Conservation (phyloP, 176 grass and related monocot genomes). For the Zoysia japonica region DNA sequence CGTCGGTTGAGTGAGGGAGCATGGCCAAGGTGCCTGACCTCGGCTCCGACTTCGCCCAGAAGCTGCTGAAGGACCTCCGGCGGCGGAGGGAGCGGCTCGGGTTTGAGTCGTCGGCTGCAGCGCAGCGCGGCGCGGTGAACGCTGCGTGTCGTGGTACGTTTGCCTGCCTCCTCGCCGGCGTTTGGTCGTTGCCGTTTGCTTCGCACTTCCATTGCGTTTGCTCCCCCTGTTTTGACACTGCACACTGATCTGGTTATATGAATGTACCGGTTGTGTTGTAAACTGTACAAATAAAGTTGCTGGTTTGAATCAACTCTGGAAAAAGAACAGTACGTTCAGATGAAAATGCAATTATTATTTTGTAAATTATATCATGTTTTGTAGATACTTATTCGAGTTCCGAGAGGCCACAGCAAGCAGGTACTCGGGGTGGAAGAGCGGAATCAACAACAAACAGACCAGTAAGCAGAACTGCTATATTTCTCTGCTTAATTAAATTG, state of each 20-base stretch:
- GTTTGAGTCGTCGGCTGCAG: slow-evolving; percentile 48
- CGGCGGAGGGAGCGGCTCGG: slow-evolving; percentile 76
- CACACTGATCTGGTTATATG: background rate
- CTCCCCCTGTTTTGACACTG: too few relatives aligned
- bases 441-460: slow-evolving; percentile 33
- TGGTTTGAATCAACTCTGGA: background rate
- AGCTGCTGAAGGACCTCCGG: slow-evolving; percentile 84
- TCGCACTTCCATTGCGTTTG: background rate
- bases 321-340: background rate
- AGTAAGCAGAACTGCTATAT: slow-evolving; percentile 19
- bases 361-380: slow-evolving; percentile 10
- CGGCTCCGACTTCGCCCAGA: slow-evolving; percentile 86
- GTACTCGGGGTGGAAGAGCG: slow-evolving; percentile 33
- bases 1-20: slow-evolving; percentile 4
- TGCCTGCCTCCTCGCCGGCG: background rate
- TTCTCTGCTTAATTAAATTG: background rate
- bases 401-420: slow-evolving; percentile 44
- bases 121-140: slow-evolving; percentile 20
- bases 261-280: background rate
- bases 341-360: background rate
- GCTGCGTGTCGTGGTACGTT: slow-evolving; percentile 38
- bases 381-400: slow-evolving; percentile 51
- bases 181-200: background rate
- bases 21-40: slow-evolving; percentile 62
- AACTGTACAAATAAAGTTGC: background rate